These are phyloP conservation scores for Eucalyptus coolabah DNA, from an alignment of 345 rosid genomes.

Conservation along the genomic window DNA sequence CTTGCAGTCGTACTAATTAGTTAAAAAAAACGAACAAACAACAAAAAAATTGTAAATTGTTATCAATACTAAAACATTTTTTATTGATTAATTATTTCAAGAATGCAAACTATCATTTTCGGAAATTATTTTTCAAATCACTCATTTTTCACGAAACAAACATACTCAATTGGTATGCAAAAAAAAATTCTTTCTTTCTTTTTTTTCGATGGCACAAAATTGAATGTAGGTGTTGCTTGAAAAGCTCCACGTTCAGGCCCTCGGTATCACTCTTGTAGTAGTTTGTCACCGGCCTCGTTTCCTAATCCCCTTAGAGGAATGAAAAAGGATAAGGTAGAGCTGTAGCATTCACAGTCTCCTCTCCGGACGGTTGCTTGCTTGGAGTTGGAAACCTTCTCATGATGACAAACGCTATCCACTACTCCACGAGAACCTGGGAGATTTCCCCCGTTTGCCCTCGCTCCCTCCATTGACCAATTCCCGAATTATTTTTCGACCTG, in stretches of 20 bases:
- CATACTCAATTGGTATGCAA: rapidly evolving
- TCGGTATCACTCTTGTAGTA: not conserved
- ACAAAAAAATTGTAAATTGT: no score
- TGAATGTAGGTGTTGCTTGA: not conserved
- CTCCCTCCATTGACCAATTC: not conserved
- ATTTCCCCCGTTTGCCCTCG: not conserved
- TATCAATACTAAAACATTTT: no score
- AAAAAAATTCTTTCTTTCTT: rapidly evolving
- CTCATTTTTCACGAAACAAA: no score
- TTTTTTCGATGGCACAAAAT: not conserved
- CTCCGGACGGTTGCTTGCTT: no score
- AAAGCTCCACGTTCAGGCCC: not conserved
- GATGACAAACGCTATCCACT: not conserved
- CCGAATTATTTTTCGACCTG: not conserved
- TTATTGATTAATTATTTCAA: no score
- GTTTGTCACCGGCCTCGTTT: not conserved
- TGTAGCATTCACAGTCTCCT: not conserved
- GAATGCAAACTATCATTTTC: no score
- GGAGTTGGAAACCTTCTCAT: not conserved
- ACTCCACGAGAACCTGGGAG: not conserved
- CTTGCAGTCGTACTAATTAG: rapidly evolving
- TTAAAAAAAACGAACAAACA: rapidly evolving
- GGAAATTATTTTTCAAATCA: no score
- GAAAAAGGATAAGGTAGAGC: not conserved
- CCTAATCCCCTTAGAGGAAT: not conserved